Base-by-base conservation (phyloP, 345 rosid genomes). In the Arabidopsis arenosa region DNA sequence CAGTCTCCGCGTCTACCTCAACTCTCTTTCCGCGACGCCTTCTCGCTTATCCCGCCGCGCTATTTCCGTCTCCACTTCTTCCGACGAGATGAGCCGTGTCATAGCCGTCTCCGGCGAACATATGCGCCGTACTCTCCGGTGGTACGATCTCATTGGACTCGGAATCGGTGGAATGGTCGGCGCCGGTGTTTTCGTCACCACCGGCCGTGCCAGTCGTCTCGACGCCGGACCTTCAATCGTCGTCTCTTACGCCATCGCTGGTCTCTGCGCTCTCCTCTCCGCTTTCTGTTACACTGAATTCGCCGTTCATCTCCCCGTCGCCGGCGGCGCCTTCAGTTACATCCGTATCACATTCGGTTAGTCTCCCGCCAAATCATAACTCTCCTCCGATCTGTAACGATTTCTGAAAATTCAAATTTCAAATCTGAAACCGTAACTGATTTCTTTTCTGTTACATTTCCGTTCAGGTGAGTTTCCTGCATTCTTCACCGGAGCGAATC, bases 81-180 rank as follows among this genome's bases (percentile, higher is more conserved):
- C 60, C 51, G 92, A 94, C 21, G 98, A 92, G 79, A 85, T 85
- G 90, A 86, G 84, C 72, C 84, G 83, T 17, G 79, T 84, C 63
- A 72, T 85, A 17, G 73, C 87, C 78, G 83, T 82, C 35, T 84
- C 96, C 41, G 97, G 95, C 41, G 75, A 90, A 0, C 79, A 82
- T 68, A 87, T 94, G 95, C 89, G 84, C 6, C 80, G 77, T 65
- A 87, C 89, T 44, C 92, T 94, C 62, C 89, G 92, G 1, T 92
- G 97, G 96, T 86, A 79, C 54, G 97, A 94, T 80, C 88, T 94
- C 49, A 83, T 94, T 53, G 92, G 96, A 3, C 75, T 94, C 45
- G 97, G 98, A 54, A 80, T 94, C 66, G 98, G 98, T 6, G 98
- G 98, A 30, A 94, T 94, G 98, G 92, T 94, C 7, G 98, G 98